phyloP scores from a whole-genome alignment of 257 asterid genomes.

The Hygrophila difformis region DNA sequence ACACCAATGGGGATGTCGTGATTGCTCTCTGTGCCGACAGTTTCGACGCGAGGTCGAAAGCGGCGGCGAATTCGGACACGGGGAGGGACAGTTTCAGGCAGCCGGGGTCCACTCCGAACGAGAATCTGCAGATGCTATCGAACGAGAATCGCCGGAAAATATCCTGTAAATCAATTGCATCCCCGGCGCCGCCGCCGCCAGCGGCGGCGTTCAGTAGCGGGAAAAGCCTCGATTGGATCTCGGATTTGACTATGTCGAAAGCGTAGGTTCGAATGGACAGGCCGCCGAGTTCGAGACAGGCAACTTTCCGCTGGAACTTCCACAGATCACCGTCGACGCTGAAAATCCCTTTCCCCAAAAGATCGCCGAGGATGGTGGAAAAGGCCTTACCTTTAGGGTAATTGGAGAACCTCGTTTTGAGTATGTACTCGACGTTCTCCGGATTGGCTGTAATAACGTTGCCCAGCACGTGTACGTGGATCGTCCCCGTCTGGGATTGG shows the following conservation, averaged over 20 bases:
- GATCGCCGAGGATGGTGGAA: conserved; percentile 52
- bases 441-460: conserved; percentile 58
- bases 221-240: conserved; percentile 19
- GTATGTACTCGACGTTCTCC: conserved; percentile 56
- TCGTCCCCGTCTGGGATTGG: conserved; percentile 40
- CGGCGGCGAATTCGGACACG: conserved; percentile 22
- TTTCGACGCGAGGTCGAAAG: conserved; percentile 38
- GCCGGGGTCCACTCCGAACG: conserved; percentile 37
- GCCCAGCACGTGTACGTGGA: conserved; percentile 64
- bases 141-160: conserved; percentile 33
- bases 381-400: conserved; percentile 63
- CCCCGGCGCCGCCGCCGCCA: neutral
- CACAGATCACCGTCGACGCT: conserved; percentile 63
- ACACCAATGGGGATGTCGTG: conserved; percentile 20
- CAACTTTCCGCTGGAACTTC: conserved; percentile 44
- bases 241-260: conserved; percentile 23
- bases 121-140: conserved; percentile 25
- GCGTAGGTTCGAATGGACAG: conserved; percentile 29
- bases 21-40: conserved; percentile 43
- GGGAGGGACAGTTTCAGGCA: conserved; percentile 23
- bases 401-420: conserved; percentile 44
- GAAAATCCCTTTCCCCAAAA: conserved; percentile 62
- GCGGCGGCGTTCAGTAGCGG: conserved; percentile 17
- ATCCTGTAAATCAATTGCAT: conserved; percentile 37
- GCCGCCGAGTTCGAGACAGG: conserved; percentile 42